Percentiles rank a stretch among this genome's conserved stretches.
phyloP scores from a whole-genome alignment of 371 early-diverging fungal species.

The Thermomucor indicae-seudaticae region DNA sequence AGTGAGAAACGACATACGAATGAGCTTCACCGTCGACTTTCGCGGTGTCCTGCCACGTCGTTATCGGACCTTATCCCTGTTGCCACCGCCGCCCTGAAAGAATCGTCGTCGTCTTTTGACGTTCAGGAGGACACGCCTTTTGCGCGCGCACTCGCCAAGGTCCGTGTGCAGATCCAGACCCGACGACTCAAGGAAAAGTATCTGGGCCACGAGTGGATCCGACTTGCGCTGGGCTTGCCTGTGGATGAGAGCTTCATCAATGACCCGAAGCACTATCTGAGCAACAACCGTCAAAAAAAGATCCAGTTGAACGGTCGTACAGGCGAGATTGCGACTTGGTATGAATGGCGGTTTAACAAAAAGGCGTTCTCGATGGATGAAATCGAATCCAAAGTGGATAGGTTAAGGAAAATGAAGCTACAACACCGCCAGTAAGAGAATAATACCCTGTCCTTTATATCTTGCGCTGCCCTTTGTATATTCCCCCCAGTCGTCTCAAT shows the following conservation, averaged over 20 bases:
- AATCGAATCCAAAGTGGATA: slow-evolving; percentile 34
- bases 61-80: slow-evolving; percentile 38
- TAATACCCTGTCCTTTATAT: too few relatives aligned
- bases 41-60: slow-evolving; percentile 15
- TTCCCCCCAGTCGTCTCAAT: too few relatives aligned
- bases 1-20: not conserved
- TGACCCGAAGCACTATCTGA: not conserved
- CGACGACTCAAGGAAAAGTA: slow-evolving; percentile 38
- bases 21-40: slow-evolving; percentile 9
- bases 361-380: slow-evolving; percentile 21
- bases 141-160: slow-evolving; percentile 35
- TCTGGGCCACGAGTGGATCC: slow-evolving; percentile 43
- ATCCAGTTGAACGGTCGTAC: slow-evolving; percentile 25
- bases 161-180: slow-evolving; percentile 33
- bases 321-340: slow-evolving; percentile 41
- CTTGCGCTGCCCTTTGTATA: too few relatives aligned
- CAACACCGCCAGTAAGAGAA: slow-evolving; percentile 4
- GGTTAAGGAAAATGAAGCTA: slow-evolving; percentile 21
- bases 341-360: slow-evolving; percentile 38
- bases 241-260: slow-evolving; percentile 34
- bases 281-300: not conserved
- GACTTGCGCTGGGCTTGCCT: slow-evolving; percentile 31
- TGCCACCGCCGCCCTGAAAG: slow-evolving; percentile 31
- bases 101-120: not conserved
- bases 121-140: slow-evolving; percentile 7